These are phyloP conservation scores for Phytopythium helicoides DNA, from an alignment of 352 stramenopile species.

Conservation along the genomic window DNA sequence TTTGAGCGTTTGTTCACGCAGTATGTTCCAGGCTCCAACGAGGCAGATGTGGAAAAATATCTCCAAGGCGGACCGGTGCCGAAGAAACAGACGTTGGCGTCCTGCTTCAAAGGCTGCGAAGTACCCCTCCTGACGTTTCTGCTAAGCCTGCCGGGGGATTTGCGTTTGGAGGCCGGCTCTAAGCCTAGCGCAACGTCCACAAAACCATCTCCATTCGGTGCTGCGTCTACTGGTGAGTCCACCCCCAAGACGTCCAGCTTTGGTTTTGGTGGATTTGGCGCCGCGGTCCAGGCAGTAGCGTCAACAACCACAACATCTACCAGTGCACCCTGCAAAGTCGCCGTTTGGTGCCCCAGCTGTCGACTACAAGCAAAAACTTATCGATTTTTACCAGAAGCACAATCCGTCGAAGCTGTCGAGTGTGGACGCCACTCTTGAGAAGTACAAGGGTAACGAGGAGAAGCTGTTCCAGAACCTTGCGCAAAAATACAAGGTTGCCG, in stretches of 20 bases:
- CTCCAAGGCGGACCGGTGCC: constrained; percentile 48
- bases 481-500: constrained; percentile 74
- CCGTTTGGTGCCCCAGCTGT: constrained; percentile 42
- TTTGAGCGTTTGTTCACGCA: constrained; percentile 59
- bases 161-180: too few relatives aligned
- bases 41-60: constrained; percentile 64
- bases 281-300: constrained; percentile 9
- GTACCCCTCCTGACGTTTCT: too few relatives aligned
- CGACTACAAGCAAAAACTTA: constrained; percentile 21
- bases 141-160: too few relatives aligned
- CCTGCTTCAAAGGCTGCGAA: constrained; percentile 11
- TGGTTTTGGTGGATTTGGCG: constrained; percentile 25
- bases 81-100: constrained; percentile 24
- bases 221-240: constrained; percentile 1
- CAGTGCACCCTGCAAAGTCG: constrained; percentile 8
- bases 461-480: constrained; percentile 74
- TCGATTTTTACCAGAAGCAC: constrained; percentile 90
- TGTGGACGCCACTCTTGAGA: constrained; percentile 85
- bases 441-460: constrained; percentile 87
- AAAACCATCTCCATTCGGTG: too few relatives aligned
- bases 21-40: constrained; percentile 52
- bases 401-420: constrained; percentile 88
- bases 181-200: too few relatives aligned
- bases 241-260: constrained; percentile 10
- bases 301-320: constrained; percentile 9